Evolutionary conservation across 2,329 filamentous ascomycete genomes (phyloP).

Genomic region (Dryadomyces sulphureus): DNA sequence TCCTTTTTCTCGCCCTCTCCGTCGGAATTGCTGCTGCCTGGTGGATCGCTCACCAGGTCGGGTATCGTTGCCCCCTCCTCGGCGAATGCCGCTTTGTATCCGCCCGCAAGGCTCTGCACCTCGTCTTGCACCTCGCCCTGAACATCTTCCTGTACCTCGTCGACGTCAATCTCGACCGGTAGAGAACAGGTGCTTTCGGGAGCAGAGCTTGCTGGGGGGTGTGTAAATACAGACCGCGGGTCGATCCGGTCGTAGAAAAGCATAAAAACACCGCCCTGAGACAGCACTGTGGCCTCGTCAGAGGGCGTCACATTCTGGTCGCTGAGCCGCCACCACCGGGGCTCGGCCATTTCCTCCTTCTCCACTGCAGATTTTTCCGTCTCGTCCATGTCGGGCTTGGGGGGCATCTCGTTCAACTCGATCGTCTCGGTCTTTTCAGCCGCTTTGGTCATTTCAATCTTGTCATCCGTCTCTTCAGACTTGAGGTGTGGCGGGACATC

Average conservation of each 20-base stretch:
- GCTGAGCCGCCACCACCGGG: constrained; percentile 80
- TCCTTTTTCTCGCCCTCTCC: not conserved
- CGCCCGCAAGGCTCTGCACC: not conserved
- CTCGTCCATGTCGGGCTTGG: no score
- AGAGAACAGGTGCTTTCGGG: not conserved
- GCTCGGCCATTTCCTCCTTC: constrained; percentile 15
- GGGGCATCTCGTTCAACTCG: no score
- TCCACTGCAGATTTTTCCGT: not conserved
- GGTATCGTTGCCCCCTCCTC: not conserved
- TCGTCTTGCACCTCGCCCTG: no score
- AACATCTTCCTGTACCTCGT: not conserved
- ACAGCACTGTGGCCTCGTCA: constrained; percentile 56
- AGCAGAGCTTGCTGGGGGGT: not conserved
- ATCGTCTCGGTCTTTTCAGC: not conserved
- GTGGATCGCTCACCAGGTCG: no score
- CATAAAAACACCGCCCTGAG: constrained; percentile 83
- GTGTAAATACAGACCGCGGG: constrained; percentile 26
- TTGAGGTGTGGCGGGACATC: constrained; percentile 8
- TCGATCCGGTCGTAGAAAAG: constrained; percentile 80
- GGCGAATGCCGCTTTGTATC: no score
- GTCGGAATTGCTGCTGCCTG: not conserved
- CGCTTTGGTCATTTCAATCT: no score
- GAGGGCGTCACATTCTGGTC: constrained; percentile 72
- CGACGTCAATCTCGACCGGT: not conserved
- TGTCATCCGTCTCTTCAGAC: constrained; percentile 14